These are phyloP conservation scores for Smittium culicis DNA, from an alignment of 371 early-diverging fungal species.

Conservation along the genomic window DNA sequence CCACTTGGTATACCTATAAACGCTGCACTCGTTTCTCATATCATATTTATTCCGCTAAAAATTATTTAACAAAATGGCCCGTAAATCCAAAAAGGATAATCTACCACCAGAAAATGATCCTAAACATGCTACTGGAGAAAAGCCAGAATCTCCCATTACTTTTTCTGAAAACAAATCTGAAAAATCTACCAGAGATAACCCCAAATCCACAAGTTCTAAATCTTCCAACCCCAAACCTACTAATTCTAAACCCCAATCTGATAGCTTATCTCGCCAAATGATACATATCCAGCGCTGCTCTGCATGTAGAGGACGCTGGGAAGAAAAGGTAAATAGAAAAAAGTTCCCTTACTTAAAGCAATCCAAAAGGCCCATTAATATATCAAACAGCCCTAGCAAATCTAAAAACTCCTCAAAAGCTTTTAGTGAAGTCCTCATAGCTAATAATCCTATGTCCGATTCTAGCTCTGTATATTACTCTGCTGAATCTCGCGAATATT, in stretches of 20 bases:
- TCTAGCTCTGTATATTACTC: neutral
- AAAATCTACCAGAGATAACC: neutral
- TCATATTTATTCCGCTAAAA: too few species aligned
- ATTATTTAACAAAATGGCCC: too few species aligned
- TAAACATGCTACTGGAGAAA: neutral
- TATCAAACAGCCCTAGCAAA: neutral
- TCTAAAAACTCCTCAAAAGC: neutral
- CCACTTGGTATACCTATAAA: too few species aligned
- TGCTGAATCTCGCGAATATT: too few species aligned
- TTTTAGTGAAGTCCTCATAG: neutral
- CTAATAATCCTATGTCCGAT: neutral
- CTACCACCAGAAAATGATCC: neutral
- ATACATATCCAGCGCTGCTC: conserved; percentile 7
- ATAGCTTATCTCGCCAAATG: neutral
- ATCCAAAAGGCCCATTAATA: neutral
- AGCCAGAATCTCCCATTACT: too few species aligned
- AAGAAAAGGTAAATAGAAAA: neutral
- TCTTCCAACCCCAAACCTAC: neutral
- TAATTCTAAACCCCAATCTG: neutral
- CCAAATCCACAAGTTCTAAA: neutral
- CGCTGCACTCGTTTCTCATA: too few species aligned
- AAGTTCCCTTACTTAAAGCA: conserved; percentile 8
- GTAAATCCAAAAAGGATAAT: neutral
- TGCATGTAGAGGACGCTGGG: conserved; percentile 4
- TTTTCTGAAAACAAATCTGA: neutral